Evolutionary conservation across 148 eudicot genomes (phyloP), one percentile per base, ranked within the genome.

Genomic region (Camellia sinensis): DNA sequence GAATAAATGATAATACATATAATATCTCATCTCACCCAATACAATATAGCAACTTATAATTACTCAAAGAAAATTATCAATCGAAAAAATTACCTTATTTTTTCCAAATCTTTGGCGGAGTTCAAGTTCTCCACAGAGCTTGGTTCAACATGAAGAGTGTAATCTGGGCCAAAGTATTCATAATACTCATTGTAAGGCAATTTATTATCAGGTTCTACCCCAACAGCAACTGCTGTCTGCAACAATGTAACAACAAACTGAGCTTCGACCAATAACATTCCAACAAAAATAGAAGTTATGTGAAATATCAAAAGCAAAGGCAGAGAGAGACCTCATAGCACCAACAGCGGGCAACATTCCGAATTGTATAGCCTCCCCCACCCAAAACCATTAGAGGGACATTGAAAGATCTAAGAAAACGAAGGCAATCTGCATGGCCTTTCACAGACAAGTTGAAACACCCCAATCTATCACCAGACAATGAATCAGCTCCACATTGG

Each of bases 261-360:
- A 76, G 40, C 61, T 69, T 78, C 43, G 70, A 19, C 62, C 13
- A 18, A 61, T 5, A 65, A 11, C 45, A 61, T 54, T 75, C 75
- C 17, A 56, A 63, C 29, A 54, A 7, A 74, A 70, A 21, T 45
- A 41, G 18, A 57, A 10, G 62, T 17, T 50, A n/a, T 6, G 37
- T 13, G 73, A 21, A 73, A 15, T 64, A 40, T 10, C 53, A 43
- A 18, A 75, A 43, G 56, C 19, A 45, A 12, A 52, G 62, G 5
- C 17, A 76, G 67, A 76, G 69, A 79, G 46, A 80, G 71, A 95
- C 98, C 97, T 95, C 98, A 84, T 95, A 95, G 84, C 97, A 93
- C 98, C 98, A 95, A 83, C 98, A 95, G n/a, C 98, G 94, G 50
- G 98, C 98, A 67, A 95, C 98, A 83, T 95, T 95, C 15, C 98